Base-by-base conservation (phyloP, 2,329 filamentous ascomycete genomes). In the Penicillium sp. region DNA sequence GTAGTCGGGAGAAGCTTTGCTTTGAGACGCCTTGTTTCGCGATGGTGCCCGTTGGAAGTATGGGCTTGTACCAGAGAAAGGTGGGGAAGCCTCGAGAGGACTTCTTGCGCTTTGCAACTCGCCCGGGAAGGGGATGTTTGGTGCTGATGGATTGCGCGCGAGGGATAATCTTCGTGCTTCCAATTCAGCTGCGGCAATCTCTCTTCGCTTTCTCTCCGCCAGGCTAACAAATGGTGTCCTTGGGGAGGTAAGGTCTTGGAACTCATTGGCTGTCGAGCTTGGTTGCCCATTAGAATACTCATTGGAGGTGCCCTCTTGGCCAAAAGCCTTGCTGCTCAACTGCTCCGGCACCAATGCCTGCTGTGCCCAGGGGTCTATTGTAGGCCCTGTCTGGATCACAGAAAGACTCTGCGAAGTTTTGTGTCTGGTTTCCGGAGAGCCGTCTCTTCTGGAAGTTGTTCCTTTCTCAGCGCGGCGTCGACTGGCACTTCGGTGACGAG, bases 101-200 rank as follows among this genome's bases (percentile, higher is more conserved):
- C 76, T 78, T 56, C 79, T 74, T n/a, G 59, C 63, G 44, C 63
- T 66, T n/a, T 71, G 66, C 6, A 79, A 58, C 45, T 85, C 80
- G 9, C 79, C 80, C 0, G 92, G 92, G 62, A 92, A 87, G 5
- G 90, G 87, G 58, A 97, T 95, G 0, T 85, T 78, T 0, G 91
- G 91, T 3, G 87, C 90, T 24, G 89, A 89, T 4, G 91, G 89
- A 48, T 91, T 84, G 53, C 90, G 84, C 20, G 89, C 90, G 26
- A 96, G 80, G 14, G 93, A 97, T 68, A 89, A 85, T 56, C 93
- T 87, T 29, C 93, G 86, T 67, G 94, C 90, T 73, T 97, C 92
- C 1, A 97, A 83, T 73, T 97, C 92, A 46, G 89, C 86, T 8
- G 92, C 91, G 10, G 89, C 89, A 47, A 86, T 79, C 62, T 91